Percentiles rank a stretch among this genome's conserved stretches.
phyloP scores from a whole-genome alignment of 345 rosid species.

The Balakata baccata region DNA sequence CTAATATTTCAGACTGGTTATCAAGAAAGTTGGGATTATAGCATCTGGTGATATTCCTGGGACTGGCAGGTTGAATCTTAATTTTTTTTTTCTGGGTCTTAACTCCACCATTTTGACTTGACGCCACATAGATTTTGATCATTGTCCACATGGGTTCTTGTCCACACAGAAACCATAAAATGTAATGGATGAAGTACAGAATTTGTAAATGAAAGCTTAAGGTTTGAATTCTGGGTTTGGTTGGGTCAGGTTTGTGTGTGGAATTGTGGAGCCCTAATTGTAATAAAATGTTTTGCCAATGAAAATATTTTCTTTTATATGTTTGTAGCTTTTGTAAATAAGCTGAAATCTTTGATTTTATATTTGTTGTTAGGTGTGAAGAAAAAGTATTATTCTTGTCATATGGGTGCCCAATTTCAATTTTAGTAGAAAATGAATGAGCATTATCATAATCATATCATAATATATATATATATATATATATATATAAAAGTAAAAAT shows the following conservation, averaged over 20 bases:
- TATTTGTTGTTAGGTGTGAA: too few relatives aligned
- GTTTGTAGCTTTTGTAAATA: neutral
- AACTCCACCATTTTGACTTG: constrained; percentile 23
- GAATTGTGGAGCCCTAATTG: constrained; percentile 14
- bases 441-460: too few relatives aligned
- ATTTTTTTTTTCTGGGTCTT: constrained; percentile 30
- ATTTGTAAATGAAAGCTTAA: constrained; percentile 30
- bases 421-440: too few relatives aligned
- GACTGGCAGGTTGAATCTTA: neutral
- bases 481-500: too few relatives aligned
- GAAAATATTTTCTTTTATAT: neutral
- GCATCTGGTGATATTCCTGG: constrained; percentile 22
- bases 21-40: constrained; percentile 80
- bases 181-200: constrained; percentile 8
- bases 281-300: constrained; percentile 10
- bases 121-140: constrained; percentile 9
- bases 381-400: too few relatives aligned
- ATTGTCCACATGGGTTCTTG: neutral
- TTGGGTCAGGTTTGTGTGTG: constrained; percentile 5
- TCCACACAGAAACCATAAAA: neutral
- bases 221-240: neutral
- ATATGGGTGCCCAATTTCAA: too few relatives aligned
- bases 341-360: neutral
- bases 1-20: constrained; percentile 68
- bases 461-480: too few relatives aligned